Conservation (phyloP, 2,329 filamentous ascomycete genomes). For the Colletotrichum noveboracense region DNA sequence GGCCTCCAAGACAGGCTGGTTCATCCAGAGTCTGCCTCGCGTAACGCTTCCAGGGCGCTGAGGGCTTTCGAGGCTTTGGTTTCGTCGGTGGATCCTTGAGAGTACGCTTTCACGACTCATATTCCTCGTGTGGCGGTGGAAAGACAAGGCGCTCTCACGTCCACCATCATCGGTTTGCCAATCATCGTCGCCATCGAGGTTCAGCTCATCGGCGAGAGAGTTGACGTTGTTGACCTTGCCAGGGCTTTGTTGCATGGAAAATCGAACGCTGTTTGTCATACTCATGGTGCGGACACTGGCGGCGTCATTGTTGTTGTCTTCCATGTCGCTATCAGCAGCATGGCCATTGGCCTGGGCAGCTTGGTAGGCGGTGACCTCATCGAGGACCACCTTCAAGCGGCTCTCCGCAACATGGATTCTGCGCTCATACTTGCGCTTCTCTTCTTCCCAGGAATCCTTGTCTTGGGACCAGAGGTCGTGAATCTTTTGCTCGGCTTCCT, state of each 20-base stretch:
- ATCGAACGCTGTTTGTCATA: slow-evolving; percentile 74
- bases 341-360: slow-evolving; percentile 51
- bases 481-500: slow-evolving; percentile 81
- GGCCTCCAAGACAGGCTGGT: slow-evolving; percentile 59
- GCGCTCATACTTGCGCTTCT: slow-evolving; percentile 81
- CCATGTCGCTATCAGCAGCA: slow-evolving; percentile 60
- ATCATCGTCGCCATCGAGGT: slow-evolving; percentile 81
- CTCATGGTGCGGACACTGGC: slow-evolving; percentile 78
- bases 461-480: slow-evolving; percentile 86
- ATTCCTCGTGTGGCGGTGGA: slow-evolving; percentile 54
- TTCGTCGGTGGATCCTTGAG: slow-evolving; percentile 56
- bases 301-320: slow-evolving; percentile 72
- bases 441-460: slow-evolving; percentile 83
- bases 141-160: slow-evolving; percentile 65
- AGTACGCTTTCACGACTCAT: slow-evolving; percentile 63
- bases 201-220: slow-evolving; percentile 89
- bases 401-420: slow-evolving; percentile 90
- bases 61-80: slow-evolving; percentile 64
- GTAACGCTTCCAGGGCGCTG: slow-evolving; percentile 60
- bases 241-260: slow-evolving; percentile 67
- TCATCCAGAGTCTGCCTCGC: slow-evolving; percentile 58
- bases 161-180: slow-evolving; percentile 75
- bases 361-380: slow-evolving; percentile 80
- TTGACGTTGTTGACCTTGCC: slow-evolving; percentile 65
- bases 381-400: slow-evolving; percentile 81